A percentile compares a stretch with the other conserved stretches of the same genome.
Evolutionary conservation across 2,329 filamentous ascomycete genomes (phyloP).

Genomic region (Tolypocladium nubicola): DNA sequence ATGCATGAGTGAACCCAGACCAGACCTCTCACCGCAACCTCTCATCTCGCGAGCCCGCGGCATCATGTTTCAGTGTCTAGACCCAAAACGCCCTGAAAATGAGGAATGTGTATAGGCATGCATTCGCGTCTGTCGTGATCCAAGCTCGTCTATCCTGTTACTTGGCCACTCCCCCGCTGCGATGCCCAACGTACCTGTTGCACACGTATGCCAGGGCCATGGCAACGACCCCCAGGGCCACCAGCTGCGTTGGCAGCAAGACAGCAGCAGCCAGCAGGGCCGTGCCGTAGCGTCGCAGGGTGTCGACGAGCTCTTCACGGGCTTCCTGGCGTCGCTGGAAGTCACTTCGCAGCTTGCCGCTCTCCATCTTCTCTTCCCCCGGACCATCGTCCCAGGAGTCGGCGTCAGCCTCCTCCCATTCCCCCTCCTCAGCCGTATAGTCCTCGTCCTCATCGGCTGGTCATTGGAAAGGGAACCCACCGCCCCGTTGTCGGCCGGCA

Average conservation of each 20-base stretch:
- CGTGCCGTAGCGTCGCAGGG: constrained; percentile 31
- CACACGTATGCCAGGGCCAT: constrained; percentile 30
- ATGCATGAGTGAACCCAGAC: neutral
- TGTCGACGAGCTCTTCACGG: constrained; percentile 27
- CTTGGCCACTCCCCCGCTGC: neutral
- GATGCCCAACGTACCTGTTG: constrained; percentile 17
- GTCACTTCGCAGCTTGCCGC: constrained; percentile 17
- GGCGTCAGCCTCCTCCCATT: constrained; percentile 12
- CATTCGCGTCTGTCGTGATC: constrained; percentile 1
- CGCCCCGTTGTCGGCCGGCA: constrained; percentile 23
- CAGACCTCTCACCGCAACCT: neutral
- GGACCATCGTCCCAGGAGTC: constrained; percentile 10
- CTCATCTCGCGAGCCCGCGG: no score
- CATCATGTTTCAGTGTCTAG: neutral
- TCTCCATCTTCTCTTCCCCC: constrained; percentile 6
- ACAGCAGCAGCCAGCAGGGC: constrained; percentile 32
- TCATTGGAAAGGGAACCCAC: constrained; percentile 37
- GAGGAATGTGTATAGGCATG: constrained; percentile 11
- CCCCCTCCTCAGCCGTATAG: constrained; percentile 21
- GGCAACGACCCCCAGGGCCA: constrained; percentile 22
- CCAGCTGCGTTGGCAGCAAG: constrained; percentile 33
- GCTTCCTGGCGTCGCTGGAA: constrained; percentile 20
- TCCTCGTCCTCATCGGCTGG: constrained; percentile 29
- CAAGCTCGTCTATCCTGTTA: constrained; percentile 13
- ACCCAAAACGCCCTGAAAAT: constrained; percentile 18